Conservation (phyloP, 345 rosid genomes). For the Hibiscus mutabilis region DNA sequence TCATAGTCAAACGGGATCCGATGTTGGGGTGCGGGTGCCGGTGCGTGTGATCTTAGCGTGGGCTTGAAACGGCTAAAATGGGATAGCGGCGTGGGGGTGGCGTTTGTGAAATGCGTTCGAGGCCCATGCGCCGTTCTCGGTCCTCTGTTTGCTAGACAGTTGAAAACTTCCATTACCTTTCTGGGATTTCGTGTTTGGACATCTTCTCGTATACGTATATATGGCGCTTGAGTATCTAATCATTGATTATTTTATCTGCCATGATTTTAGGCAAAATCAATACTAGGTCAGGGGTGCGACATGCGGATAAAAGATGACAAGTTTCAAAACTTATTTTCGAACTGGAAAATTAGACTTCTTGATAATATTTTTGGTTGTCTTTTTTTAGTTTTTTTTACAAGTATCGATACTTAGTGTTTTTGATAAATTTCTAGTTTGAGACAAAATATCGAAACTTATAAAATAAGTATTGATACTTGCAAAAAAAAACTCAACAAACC, state of each 20-base stretch:
- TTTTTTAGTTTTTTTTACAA: too few species aligned
- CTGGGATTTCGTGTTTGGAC: neutral
- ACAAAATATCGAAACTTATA: too few species aligned
- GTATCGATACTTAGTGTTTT: too few species aligned
- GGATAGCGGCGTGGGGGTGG: too few species aligned
- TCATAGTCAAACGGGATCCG: constrained; percentile 1
- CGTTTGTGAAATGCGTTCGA: neutral
- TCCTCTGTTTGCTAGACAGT: constrained; percentile 4
- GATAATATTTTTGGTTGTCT: too few species aligned
- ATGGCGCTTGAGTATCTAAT: neutral
- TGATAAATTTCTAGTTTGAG: too few species aligned
- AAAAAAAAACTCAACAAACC: too few species aligned
- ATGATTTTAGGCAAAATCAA: neutral
- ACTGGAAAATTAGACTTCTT: too few species aligned
- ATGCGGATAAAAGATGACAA: too few species aligned
- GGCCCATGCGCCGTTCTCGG: constrained; percentile 14
- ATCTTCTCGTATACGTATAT: neutral
- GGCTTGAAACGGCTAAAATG: constrained; percentile 13
- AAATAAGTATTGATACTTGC: too few species aligned
- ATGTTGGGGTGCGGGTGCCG: neutral
- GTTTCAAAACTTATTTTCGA: too few species aligned
- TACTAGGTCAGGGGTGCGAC: too few species aligned
- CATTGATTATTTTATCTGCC: neutral
- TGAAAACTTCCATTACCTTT: neutral
- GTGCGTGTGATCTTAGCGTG: neutral